phyloP scores from a whole-genome alignment of 2,329 filamentous ascomycete species.

The Aspergillus persii region DNA sequence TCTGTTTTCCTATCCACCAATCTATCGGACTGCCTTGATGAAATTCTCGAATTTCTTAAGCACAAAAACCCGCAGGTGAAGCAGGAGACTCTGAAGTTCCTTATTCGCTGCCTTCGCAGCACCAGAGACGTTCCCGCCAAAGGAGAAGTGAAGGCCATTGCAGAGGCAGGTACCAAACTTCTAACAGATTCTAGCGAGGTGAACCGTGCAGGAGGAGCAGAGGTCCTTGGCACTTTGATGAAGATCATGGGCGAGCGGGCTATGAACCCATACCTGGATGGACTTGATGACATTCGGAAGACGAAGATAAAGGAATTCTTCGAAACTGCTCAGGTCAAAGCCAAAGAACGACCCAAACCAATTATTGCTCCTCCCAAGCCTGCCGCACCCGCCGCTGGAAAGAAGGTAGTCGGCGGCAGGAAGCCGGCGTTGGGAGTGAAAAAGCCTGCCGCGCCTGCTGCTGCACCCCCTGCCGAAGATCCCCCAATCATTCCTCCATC shows the following conservation, averaged over 20 bases:
- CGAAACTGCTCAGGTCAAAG: slow-evolving; percentile 77
- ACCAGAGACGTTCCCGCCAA: slow-evolving; percentile 82
- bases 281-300: slow-evolving; percentile 92
- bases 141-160: slow-evolving; percentile 76
- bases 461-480: slow-evolving; percentile 55
- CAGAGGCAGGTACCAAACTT: slow-evolving; percentile 86
- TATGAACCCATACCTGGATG: slow-evolving; percentile 90
- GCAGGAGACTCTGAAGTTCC: slow-evolving; percentile 87
- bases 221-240: slow-evolving; percentile 92
- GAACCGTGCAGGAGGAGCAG: slow-evolving; percentile 83
- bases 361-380: slow-evolving; percentile 59
- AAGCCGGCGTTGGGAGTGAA: slow-evolving; percentile 50
- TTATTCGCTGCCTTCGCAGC: slow-evolving; percentile 81
- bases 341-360: slow-evolving; percentile 89
- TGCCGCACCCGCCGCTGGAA: slow-evolving; percentile 53
- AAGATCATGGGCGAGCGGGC: slow-evolving; percentile 96
- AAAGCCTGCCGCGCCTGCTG: slow-evolving; percentile 47
- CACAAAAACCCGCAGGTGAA: slow-evolving; percentile 99
- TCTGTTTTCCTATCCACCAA: slow-evolving; percentile 64
- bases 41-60: slow-evolving; percentile 76
- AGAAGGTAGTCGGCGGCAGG: slow-evolving; percentile 54
- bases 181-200: slow-evolving; percentile 84
- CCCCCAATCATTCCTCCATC: slow-evolving; percentile 48
- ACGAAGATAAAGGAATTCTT: slow-evolving; percentile 93
- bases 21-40: slow-evolving; percentile 84